A percentile compares a stretch with the other conserved stretches of the same genome.
Conservation (phyloP, 441 rosid genomes). For the Raphanus hybrid region DNA sequence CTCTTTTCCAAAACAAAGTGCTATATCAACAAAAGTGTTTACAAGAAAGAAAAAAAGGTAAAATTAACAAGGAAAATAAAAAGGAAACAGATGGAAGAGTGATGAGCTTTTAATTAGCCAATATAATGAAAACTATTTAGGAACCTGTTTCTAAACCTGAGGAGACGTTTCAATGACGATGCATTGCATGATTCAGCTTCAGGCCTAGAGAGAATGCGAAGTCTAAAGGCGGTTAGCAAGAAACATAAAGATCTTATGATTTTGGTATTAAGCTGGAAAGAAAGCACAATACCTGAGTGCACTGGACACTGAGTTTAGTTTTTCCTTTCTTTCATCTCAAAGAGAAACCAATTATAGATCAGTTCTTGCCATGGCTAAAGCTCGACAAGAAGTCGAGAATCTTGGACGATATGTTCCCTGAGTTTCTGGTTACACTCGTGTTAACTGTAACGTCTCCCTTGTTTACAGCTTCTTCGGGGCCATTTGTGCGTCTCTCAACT, state of each 20-base stretch:
- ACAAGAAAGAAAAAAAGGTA: background rate
- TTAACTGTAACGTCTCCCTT: conserved; percentile 27
- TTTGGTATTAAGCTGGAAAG: conserved; percentile 7
- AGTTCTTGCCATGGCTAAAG: conserved; percentile 33
- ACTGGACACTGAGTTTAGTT: conserved; percentile 1
- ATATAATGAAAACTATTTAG: background rate
- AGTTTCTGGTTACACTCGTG: conserved; percentile 30
- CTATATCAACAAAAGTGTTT: conserved; percentile 11
- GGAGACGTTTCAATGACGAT: background rate
- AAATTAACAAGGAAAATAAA: background rate
- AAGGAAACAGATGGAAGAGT: conserved; percentile 14
- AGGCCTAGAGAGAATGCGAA: conserved; percentile 7
- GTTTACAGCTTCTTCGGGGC: conserved; percentile 31
- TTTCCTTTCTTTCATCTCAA: background rate
- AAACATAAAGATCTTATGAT: background rate
- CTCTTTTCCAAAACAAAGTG: conserved; percentile 15
- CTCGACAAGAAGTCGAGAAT: conserved; percentile 62
- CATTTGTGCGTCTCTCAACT: conserved; percentile 38
- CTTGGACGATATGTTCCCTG: conserved; percentile 51
- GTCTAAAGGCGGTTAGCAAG: conserved; percentile 10
- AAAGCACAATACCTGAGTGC: conserved; percentile 27
- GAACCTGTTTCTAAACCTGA: conserved; percentile 10
- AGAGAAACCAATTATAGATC: background rate
- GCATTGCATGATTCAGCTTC: conserved; percentile 28
- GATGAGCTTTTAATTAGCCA: conserved; percentile 16